These are phyloP conservation scores for Rhizopus stolonifer DNA, from an alignment of 371 early-diverging fungal species.

Conservation along the genomic window DNA sequence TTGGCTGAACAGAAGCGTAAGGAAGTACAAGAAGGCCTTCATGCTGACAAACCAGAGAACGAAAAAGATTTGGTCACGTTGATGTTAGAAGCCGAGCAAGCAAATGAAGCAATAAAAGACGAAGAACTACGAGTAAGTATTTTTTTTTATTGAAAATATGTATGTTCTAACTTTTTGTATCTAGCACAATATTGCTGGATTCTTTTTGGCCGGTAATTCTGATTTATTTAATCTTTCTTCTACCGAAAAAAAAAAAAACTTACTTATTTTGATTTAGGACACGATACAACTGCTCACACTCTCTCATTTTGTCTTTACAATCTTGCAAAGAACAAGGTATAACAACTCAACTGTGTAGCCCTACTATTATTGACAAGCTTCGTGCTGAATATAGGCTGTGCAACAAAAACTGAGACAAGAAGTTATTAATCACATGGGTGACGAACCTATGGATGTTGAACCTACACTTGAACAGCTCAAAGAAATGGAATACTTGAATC, in stretches of 20 bases:
- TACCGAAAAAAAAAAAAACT: constrained; percentile 25
- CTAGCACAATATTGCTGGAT: neutral
- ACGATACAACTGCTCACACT: constrained; percentile 34
- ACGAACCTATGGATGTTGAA: constrained; percentile 34
- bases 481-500: constrained; percentile 41
- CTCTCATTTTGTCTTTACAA: constrained; percentile 29
- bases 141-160: neutral
- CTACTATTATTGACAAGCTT: neutral
- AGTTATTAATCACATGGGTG: constrained; percentile 45
- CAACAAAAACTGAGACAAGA: constrained; percentile 47
- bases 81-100: constrained; percentile 19
- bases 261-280: constrained; percentile 32
- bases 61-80: constrained; percentile 53
- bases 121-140: constrained; percentile 18
- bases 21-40: neutral
- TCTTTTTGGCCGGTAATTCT: constrained; percentile 6
- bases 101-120: constrained; percentile 7
- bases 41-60: constrained; percentile 20
- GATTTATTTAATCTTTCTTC: too few species aligned
- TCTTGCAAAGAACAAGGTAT: constrained; percentile 18
- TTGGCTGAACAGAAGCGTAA: constrained; percentile 13
- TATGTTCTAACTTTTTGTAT: neutral
- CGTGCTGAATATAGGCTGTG: constrained; percentile 16
- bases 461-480: constrained; percentile 47
- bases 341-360: neutral